Base-by-base conservation (phyloP, 2,329 filamentous ascomycete genomes). In the Microsporum canis region DNA sequence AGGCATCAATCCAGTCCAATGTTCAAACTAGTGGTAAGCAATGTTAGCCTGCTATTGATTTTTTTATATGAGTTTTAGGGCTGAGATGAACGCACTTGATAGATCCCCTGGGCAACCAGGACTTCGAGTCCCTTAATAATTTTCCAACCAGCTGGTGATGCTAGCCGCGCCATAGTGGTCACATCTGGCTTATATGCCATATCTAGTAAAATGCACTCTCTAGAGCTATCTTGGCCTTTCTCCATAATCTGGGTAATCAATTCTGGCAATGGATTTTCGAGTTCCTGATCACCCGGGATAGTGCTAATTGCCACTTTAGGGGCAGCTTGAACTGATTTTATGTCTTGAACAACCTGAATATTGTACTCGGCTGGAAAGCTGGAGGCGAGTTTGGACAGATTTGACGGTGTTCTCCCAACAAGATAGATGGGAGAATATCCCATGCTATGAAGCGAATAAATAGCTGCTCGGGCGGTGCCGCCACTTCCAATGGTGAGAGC, bases 171-270 rank as follows among this genome's bases (percentile, higher is more conserved):
- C 66, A 96, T 75, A 5, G 87, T 83, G 3, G 94, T 99, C 59
- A 88, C 82, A 0, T 82, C 79, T 23, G 94, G 94, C 74, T 92
- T 95, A 75, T 99, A 99, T 1, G 94, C 92, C 91, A 99, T 96
- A 74, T 99, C 94, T 2, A 97, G 76, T 63, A 97, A 75, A 10
- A 94, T 82, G 23, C 82, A 81, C 65, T 58, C 71, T 63, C 68
- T 65, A 67, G 71, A 63, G 62, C 77, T 75, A n/a, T 63, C 43
- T 29, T 56, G 58, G 5, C 41, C 29, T 12, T 60, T 56, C 31
- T 73, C 70, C 64, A 86, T 83, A 61, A 85, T 72, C 2, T 72
- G 68, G 65, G 77, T 77, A 14, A 96, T 76, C 1, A 88, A 79
- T 66, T 86, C 83, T 27, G 82, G 80, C 74, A 96, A 85, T 8